Evolutionary conservation across 2,329 filamentous ascomycete species (phyloP), one percentile per base, ranked within the genome.

Genomic region (Bretziella fagacearum): DNA sequence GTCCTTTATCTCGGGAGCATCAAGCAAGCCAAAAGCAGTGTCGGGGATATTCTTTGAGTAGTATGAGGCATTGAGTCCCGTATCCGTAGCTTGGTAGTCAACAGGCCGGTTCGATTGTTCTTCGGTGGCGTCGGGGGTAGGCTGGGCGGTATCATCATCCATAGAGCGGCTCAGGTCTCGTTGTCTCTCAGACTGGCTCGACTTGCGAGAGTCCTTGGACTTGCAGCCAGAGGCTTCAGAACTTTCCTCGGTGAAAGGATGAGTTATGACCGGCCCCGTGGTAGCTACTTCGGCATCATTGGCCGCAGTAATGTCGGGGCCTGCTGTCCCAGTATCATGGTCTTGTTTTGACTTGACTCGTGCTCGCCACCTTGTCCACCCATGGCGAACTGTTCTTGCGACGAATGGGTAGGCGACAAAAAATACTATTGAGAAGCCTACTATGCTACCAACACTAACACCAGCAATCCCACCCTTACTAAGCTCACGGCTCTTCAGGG

Each of bases 381-480:
- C 47, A 15, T 46, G 47, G 11, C 50, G 48, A 33, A 48, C 37
- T 25, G 30, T 47, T 22, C 48, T 44, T n/a, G 50, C 50, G 22
- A 53, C 26, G 32, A 53, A 36, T n/a, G 52, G 52, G 40, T 51
- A 53, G 15, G 49, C 42, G n/a, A 51, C 49, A 8, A 53, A 41
- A 17, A 49, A 44, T 20, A 52, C 44, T 30, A 53, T 47, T 8
- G 49, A 41, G 10, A 44, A 36, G 23, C 52, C 48, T 15, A 52
- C 68, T 1, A 68, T 61, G 1, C 57, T 59, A 17, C 74, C 73
- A 30, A 80, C 62, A 1, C 64, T 66, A 27, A 80, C 74, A 4
- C 75, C 77, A 1, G 71, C 74, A 25, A 79, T 77, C 2, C 69
- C 70, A 4, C 73, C 73, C 0, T 57, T 51, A 13, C 56, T 56